Conservation (phyloP, 495 filamentous ascomycete genomes). For the Eremomyces bilateralis region DNA sequence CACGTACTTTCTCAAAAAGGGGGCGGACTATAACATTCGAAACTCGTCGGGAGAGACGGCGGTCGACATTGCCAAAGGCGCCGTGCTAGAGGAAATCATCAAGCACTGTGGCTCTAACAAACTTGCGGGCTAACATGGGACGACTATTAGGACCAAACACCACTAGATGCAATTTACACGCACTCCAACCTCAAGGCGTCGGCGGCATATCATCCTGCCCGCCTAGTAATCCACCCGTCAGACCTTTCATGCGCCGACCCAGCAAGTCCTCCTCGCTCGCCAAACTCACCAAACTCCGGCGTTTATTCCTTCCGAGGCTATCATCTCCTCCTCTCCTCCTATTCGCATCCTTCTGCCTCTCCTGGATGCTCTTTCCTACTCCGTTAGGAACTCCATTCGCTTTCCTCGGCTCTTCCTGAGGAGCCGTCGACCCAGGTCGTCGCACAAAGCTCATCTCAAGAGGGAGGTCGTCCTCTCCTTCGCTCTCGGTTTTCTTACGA, state of each 20-base stretch:
- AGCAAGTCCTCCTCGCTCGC: conserved; percentile 71
- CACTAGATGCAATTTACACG: no score
- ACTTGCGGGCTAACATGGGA: no score
- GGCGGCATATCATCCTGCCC: conserved; percentile 19
- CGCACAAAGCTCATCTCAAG: conserved; percentile 50
- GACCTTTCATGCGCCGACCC: conserved; percentile 61
- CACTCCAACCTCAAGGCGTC: not conserved
- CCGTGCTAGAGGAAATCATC: no score
- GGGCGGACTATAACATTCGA: no score
- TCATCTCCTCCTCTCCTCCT: conserved; percentile 10
- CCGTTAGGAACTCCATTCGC: conserved; percentile 5
- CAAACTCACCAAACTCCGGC: conserved; percentile 46
- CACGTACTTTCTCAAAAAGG: no score
- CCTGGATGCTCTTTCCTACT: conserved; percentile 1
- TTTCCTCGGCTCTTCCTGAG: not conserved
- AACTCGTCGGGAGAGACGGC: no score
- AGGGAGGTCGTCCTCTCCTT: conserved; percentile 55
- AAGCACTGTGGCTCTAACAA: no score
- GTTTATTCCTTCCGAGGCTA: conserved; percentile 13
- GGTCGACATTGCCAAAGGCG: no score
- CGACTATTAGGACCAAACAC: no score
- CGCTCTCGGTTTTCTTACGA: conserved; percentile 32
- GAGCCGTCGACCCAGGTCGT: not conserved
- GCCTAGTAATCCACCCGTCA: conserved; percentile 62
- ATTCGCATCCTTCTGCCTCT: conserved; percentile 13